A percentile compares a stretch with the other conserved stretches of the same genome.
Evolutionary conservation across 1,284 basidiomycete species (phyloP).

Genomic region (Melampsora larici-populina): DNA sequence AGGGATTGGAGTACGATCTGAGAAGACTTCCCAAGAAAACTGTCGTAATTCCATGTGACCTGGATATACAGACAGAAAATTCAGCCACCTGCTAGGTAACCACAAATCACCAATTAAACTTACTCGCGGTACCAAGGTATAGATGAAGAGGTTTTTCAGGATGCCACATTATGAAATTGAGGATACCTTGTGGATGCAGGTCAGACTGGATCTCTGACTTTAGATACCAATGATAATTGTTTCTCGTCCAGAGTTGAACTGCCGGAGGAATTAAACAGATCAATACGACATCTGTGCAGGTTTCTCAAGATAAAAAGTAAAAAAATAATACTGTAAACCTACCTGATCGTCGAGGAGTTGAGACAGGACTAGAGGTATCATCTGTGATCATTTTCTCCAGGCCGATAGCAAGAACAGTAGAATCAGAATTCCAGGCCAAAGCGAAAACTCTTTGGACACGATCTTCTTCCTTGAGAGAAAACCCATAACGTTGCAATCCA

Average conservation of each 20-base stretch:
- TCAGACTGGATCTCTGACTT: constrained; percentile 71
- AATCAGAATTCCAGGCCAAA: constrained; percentile 83
- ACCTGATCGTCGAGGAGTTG: constrained; percentile 18
- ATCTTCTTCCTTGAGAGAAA: constrained; percentile 64
- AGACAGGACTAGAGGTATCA: constrained; percentile 63
- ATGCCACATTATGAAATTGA: constrained; percentile 77
- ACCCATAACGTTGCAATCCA: constrained; percentile 86
- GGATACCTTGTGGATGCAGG: constrained; percentile 56
- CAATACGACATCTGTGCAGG: neutral
- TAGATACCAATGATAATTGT: constrained; percentile 91
- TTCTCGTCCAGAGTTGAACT: constrained; percentile 93
- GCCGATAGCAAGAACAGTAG: constrained; percentile 79
- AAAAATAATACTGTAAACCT: neutral
- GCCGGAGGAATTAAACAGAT: constrained; percentile 29
- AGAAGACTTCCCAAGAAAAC: constrained; percentile 74
- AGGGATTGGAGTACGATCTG: constrained; percentile 64
- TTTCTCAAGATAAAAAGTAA: neutral
- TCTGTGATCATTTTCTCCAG: constrained; percentile 63
- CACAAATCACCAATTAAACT: constrained; percentile 56
- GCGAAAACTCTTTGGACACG: constrained; percentile 68
- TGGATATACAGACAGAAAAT: constrained; percentile 53
- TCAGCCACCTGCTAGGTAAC: constrained; percentile 48
- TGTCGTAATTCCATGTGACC: constrained; percentile 62
- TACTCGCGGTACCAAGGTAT: constrained; percentile 62
- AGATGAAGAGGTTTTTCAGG: constrained; percentile 72